These are phyloP conservation scores for Saccharomycopsis sp. DNA, from an alignment of 805 yeast genomes.

Conservation along the genomic window DNA sequence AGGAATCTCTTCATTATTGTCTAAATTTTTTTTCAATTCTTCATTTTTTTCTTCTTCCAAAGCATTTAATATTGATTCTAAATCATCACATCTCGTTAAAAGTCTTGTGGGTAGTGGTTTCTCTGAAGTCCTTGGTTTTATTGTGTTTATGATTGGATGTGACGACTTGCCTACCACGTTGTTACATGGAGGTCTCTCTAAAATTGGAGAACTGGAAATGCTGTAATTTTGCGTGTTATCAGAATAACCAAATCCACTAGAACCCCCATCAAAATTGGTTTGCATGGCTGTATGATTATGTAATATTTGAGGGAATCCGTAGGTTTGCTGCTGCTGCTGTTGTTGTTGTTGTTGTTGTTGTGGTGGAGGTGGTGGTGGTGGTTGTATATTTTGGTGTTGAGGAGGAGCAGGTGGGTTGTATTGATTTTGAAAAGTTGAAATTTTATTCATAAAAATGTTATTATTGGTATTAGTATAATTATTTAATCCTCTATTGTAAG, in stretches of 20 bases:
- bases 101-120: neutral
- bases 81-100: neutral
- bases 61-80: neutral
- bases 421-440: too few species aligned
- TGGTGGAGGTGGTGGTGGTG: too few species aligned
- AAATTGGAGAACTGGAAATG: too few species aligned
- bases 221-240: too few species aligned
- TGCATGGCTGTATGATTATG: too few species aligned
- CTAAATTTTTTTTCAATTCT: neutral
- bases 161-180: neutral
- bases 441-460: neutral
- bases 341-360: too few species aligned
- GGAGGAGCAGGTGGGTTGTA: too few species aligned
- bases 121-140: neutral
- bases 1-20: constrained; percentile 9
- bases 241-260: too few species aligned
- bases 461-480: neutral
- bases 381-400: too few species aligned
- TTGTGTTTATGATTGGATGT: neutral
- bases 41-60: neutral
- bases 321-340: too few species aligned
- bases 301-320: too few species aligned
- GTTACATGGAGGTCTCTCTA: neutral
- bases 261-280: too few species aligned
- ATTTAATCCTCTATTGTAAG: neutral